Percentiles rank a stretch among this genome's conserved stretches.
These are phyloP conservation scores for Aspergillus mulundensis DNA, from an alignment of 495 filamentous ascomycete genomes.

Conservation along the genomic window DNA sequence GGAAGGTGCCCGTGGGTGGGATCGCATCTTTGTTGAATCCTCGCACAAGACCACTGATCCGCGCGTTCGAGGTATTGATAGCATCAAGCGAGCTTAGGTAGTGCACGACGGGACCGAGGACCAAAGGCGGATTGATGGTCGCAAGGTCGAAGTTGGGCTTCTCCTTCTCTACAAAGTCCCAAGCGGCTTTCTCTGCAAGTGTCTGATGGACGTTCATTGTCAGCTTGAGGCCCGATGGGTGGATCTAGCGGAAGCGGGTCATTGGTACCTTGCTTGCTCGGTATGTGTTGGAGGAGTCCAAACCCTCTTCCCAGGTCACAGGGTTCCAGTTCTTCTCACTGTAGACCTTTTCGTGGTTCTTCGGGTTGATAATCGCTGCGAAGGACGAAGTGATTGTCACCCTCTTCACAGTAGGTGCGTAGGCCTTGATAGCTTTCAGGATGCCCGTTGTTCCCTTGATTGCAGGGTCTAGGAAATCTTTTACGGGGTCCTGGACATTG, in stretches of 20 bases:
- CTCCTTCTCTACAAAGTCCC: constrained; percentile 76
- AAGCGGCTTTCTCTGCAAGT: constrained; percentile 67
- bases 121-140: constrained; percentile 69
- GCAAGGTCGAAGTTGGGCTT: constrained; percentile 73
- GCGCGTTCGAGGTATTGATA: constrained; percentile 66
- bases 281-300: constrained; percentile 58
- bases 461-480: constrained; percentile 79
- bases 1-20: constrained; percentile 49
- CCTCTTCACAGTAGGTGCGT: constrained; percentile 71
- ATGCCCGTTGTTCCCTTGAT: constrained; percentile 81
- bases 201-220: constrained; percentile 27
- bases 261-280: constrained; percentile 56
- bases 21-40: constrained; percentile 64
- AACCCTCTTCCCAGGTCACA: constrained; percentile 64
- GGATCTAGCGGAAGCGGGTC: background rate
- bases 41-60: constrained; percentile 50
- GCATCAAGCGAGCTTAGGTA: constrained; percentile 62
- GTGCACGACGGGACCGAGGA: constrained; percentile 65
- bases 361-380: constrained; percentile 62
- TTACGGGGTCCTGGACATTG: constrained; percentile 65
- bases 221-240: background rate
- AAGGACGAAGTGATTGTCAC: constrained; percentile 87
- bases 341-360: constrained; percentile 53
- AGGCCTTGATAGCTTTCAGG: constrained; percentile 67
- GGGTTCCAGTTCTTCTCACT: constrained; percentile 81